Evolutionary conservation across 768 basidiomycete species (phyloP), one percentile per base, ranked within the genome.

Genomic region (Rickenella mellea): DNA sequence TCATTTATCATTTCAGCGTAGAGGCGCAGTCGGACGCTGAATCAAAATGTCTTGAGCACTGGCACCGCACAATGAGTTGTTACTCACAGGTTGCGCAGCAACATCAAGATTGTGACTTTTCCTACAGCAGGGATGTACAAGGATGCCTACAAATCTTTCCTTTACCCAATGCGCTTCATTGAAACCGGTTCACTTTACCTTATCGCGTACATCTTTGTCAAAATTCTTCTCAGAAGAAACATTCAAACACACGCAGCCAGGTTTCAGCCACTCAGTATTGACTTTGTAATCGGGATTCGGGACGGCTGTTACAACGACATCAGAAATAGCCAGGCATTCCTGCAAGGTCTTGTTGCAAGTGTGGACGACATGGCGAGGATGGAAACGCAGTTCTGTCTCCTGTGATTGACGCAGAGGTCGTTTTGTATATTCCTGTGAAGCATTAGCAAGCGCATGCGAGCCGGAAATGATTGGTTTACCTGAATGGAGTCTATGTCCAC

Each of bases 171-270:
- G 27, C 25, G 30, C 21, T 19, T 45, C n/a, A 38, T 44, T 17
- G 26, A 32, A 27, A 27, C 22, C 22, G n/a, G 41, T 32, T 27
- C 28, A 31, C 53, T 70, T 41, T 51, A 89, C 92, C 75, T 92
- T 90, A 15, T 94, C 90, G 47, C 90, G 71, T 15, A 99, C 82
- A 53, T 94, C 84, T 48, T 76, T 78, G 56, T 94, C 91, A 53
- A 98, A 99, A 60, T 99, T 99, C 70, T 94, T 97, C 53, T 93
- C 92, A 0, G 85, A 80, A 14, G 90, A 83, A 17, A 99, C 85
- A 54, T 98, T 98, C 44, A 98, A 62, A 50, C 90, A 92, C 2
- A 97, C 65, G 54, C 92, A 94, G 1, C 96, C 96, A 47, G 93
- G 88, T 64, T 96, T 97, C 47, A 99, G 67, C 73, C 74, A 80